These are phyloP conservation scores for Penicillium sp. DNA, from an alignment of 2,329 filamentous ascomycete genomes.

Conservation along the genomic window DNA sequence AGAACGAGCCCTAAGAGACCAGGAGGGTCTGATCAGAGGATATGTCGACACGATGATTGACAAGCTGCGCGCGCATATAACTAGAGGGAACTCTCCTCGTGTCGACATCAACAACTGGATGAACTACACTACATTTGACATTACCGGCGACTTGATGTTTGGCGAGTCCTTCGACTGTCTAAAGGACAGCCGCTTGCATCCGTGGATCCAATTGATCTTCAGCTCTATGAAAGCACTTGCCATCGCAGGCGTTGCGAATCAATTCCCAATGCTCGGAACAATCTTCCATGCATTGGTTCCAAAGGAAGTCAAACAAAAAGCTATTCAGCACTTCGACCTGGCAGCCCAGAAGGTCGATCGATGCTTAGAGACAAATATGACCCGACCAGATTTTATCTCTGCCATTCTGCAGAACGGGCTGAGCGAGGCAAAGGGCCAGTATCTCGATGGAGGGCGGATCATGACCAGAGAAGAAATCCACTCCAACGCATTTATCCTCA, in stretches of 20 bases:
- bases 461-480: slow-evolving; percentile 24
- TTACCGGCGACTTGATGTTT: slow-evolving; percentile 38
- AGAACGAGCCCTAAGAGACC: slow-evolving; percentile 26
- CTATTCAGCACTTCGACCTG: slow-evolving; percentile 19
- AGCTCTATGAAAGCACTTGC: slow-evolving; percentile 24
- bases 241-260: slow-evolving; percentile 12
- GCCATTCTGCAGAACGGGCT: slow-evolving; percentile 22
- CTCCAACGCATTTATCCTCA: slow-evolving; percentile 26
- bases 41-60: slow-evolving; percentile 27
- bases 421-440: slow-evolving; percentile 14
- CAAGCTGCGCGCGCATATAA: slow-evolving; percentile 13
- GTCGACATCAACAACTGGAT: slow-evolving; percentile 32
- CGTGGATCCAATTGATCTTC: slow-evolving; percentile 39
- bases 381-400: slow-evolving; percentile 25
- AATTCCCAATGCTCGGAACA: slow-evolving; percentile 14
- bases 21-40: slow-evolving; percentile 23
- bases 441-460: slow-evolving; percentile 12
- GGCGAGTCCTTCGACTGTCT: slow-evolving; percentile 40
- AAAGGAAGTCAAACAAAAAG: slow-evolving; percentile 8
- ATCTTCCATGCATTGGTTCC: slow-evolving; percentile 14
- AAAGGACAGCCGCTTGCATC: slow-evolving; percentile 33
- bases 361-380: slow-evolving; percentile 14
- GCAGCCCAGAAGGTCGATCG: slow-evolving; percentile 19
- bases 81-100: not conserved
- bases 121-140: slow-evolving; percentile 38